Conservation (phyloP, 169 alveolate genomes). For the Fabrea salina region DNA sequence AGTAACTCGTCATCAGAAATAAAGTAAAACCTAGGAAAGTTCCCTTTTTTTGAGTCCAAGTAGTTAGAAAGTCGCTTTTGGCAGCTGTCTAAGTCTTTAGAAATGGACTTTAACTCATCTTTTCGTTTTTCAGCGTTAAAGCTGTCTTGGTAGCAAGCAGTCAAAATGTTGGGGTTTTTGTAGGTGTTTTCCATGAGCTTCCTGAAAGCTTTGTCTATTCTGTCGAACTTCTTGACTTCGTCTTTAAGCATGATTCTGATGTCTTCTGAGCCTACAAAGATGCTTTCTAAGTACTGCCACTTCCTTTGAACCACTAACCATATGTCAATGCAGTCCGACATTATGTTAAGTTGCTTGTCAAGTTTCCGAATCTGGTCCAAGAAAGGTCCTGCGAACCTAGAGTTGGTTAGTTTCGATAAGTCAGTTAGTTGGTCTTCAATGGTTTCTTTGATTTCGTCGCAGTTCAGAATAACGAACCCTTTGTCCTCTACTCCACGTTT, state of each 20-base stretch:
- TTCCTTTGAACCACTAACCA: conserved; percentile 88
- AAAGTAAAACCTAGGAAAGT: conserved; percentile 91
- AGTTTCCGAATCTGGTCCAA: conserved; percentile 82
- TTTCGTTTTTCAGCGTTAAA: conserved; percentile 60
- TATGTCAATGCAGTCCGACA: conserved; percentile 87
- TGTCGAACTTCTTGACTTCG: conserved; percentile 90
- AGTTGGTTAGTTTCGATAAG: conserved; percentile 84
- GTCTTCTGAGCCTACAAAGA: conserved; percentile 91
- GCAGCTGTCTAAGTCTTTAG: conserved; percentile 86
- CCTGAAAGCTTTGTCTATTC: conserved; percentile 80
- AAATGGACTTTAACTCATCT: conserved; percentile 79
- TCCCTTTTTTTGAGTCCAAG: conserved; percentile 88
- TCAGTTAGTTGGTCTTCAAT: conserved; percentile 91
- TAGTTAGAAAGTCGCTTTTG: conserved; percentile 88
- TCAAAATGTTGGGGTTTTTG: conserved; percentile 80
- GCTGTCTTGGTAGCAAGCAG: conserved; percentile 50
- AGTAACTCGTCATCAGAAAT: conserved; percentile 92
- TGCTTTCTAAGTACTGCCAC: conserved; percentile 93
- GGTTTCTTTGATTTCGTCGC: conserved; percentile 83
- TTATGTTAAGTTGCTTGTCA: conserved; percentile 88
- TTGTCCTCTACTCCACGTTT: conserved; percentile 80
- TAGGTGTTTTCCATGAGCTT: conserved; percentile 84
- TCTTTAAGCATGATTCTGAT: conserved; percentile 91
- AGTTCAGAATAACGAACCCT: conserved; percentile 83
- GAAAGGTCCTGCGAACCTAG: conserved; percentile 87